A percentile compares a stretch with the other conserved stretches of the same genome.
These are phyloP conservation scores for Suaeda aralocaspica DNA, from an alignment of 148 eudicot genomes.

Conservation along the genomic window DNA sequence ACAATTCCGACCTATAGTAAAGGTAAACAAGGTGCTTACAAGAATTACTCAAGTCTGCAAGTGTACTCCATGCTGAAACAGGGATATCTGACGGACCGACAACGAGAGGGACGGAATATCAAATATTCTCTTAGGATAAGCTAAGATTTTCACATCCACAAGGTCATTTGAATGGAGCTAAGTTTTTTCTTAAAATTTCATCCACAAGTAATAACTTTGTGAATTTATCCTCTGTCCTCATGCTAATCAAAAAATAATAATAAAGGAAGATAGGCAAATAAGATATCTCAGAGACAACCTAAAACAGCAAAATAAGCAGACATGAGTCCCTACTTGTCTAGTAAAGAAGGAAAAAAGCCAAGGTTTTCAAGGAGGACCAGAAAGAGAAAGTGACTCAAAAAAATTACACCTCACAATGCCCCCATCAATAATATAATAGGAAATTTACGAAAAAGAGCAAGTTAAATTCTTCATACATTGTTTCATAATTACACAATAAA, in stretches of 20 bases:
- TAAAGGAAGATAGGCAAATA: background rate
- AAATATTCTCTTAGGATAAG: background rate
- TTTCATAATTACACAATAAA: background rate
- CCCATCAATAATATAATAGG: conserved; percentile 15
- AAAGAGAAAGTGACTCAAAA: conserved; percentile 23
- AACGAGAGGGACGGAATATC: background rate
- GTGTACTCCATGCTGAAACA: background rate
- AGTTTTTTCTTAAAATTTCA: conserved; percentile 1
- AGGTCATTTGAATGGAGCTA: conserved; percentile 21
- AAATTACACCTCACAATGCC: conserved; percentile 21
- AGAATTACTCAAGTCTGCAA: background rate
- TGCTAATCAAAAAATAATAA: background rate
- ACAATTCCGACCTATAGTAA: background rate
- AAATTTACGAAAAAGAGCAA: conserved; percentile 13
- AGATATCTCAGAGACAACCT: conserved; percentile 16
- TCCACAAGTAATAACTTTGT: background rate
- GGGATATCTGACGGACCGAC: background rate
- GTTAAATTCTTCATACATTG: conserved; percentile 15
- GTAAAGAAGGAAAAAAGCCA: conserved; percentile 20
- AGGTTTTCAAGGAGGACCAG: conserved; percentile 23
- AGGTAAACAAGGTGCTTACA: background rate
- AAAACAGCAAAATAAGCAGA: conserved; percentile 28
- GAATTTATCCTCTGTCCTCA: background rate
- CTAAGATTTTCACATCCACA: conserved; percentile 14
- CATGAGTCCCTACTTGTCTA: conserved; percentile 33